Percentiles rank a stretch among this genome's conserved stretches.
Conservation (phyloP, 345 rosid species). For the Xanthoceras sorbifolium region DNA sequence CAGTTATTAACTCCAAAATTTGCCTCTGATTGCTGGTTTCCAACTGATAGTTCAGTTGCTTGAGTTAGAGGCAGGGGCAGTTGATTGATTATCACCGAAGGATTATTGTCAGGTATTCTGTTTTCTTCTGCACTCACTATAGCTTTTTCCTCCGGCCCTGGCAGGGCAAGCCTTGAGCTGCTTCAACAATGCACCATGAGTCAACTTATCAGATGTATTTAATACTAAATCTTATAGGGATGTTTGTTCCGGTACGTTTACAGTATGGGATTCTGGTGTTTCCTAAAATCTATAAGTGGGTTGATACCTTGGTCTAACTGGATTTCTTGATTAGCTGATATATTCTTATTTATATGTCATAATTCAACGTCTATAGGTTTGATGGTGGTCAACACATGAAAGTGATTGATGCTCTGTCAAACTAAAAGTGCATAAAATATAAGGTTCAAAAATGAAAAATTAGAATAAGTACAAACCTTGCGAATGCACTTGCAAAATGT, state of each 20-base stretch:
- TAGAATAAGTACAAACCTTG: conserved; percentile 60
- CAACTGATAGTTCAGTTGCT: conserved; percentile 37
- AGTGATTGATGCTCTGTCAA: neutral
- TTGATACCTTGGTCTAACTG: conserved; percentile 1
- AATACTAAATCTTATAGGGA: neutral
- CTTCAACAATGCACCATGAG: conserved; percentile 22
- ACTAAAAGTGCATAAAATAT: neutral
- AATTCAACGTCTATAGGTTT: conserved; percentile 1
- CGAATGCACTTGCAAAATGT: conserved; percentile 98
- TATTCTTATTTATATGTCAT: neutral
- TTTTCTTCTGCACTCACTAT: conserved; percentile 31
- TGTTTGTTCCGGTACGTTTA: conserved; percentile 12
- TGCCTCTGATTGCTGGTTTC: conserved; percentile 35
- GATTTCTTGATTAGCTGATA: neutral
- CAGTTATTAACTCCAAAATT: conserved; percentile 34
- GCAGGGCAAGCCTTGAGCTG: conserved; percentile 92
- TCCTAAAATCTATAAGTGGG: neutral
- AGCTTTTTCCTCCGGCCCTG: conserved; percentile 65
- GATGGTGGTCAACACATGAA: conserved; percentile 7
- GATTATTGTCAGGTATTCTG: conserved; percentile 39
- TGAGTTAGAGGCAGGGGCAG: conserved; percentile 46
- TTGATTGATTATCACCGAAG: conserved; percentile 31
- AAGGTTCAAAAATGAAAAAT: neutral
- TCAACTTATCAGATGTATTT: conserved; percentile 1
- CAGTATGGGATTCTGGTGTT: neutral